phyloP scores from a whole-genome alignment of 495 filamentous ascomycete genomes.

The Aspergillus olivimuriae region DNA sequence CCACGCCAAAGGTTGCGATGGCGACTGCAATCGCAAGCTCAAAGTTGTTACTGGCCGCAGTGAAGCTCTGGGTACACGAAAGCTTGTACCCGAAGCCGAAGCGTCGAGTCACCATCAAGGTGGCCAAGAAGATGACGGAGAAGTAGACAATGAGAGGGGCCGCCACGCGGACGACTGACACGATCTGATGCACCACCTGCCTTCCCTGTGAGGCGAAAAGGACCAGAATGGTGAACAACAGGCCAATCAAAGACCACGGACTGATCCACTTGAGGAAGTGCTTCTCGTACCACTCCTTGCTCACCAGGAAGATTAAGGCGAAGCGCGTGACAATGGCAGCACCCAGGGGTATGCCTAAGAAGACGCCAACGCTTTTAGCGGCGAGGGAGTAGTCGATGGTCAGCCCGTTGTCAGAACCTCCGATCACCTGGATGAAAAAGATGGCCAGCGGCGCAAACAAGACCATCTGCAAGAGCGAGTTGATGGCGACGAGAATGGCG shows the following conservation, averaged over 20 bases:
- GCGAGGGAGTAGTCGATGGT: constrained; percentile 63
- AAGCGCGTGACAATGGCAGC: constrained; percentile 74
- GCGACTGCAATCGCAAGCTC: constrained; percentile 92
- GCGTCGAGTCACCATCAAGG: constrained; percentile 49
- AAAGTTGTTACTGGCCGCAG: constrained; percentile 93
- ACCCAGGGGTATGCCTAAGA: constrained; percentile 78
- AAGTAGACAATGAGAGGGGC: constrained; percentile 82
- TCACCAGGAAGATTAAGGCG: constrained; percentile 45
- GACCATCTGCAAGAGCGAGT: constrained; percentile 81
- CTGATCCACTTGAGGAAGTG: constrained; percentile 62
- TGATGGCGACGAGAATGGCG: constrained; percentile 83
- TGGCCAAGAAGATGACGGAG: constrained; percentile 61
- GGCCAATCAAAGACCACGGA: constrained; percentile 75
- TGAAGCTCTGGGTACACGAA: constrained; percentile 79
- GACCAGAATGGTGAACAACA: constrained; percentile 80
- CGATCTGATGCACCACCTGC: constrained; percentile 77
- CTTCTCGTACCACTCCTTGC: constrained; percentile 56
- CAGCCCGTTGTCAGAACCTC: constrained; percentile 27
- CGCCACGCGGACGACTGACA: constrained; percentile 71
- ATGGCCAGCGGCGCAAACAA: constrained; percentile 76
- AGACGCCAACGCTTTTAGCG: constrained; percentile 74
- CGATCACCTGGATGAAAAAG: constrained; percentile 71
- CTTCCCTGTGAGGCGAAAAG: constrained; percentile 77
- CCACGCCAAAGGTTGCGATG: constrained; percentile 72
- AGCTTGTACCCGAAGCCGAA: constrained; percentile 71